Percentiles rank a stretch among this genome's conserved stretches.
phyloP scores from a whole-genome alignment of 176 grass and related monocot species.

The Ananas comosus region DNA sequence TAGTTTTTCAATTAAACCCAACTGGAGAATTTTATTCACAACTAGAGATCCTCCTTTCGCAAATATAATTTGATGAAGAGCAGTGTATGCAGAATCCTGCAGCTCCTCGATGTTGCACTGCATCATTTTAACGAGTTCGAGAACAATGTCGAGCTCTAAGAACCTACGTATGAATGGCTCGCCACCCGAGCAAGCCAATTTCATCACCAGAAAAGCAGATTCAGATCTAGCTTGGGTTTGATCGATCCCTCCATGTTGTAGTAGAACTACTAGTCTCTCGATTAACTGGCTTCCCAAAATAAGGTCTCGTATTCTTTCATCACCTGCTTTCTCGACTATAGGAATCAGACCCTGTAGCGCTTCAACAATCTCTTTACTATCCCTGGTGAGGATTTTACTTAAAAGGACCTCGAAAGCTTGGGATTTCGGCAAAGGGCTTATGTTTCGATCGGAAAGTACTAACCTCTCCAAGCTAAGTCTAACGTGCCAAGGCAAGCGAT shows the following conservation, averaged over 20 bases:
- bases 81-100: constrained; percentile 62
- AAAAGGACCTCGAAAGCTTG: constrained; percentile 46
- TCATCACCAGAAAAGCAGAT: constrained; percentile 60
- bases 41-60: constrained; percentile 52
- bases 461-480: constrained; percentile 65
- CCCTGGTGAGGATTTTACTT: constrained; percentile 40
- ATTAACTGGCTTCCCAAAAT: constrained; percentile 49
- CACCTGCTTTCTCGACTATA: constrained; percentile 56
- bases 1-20: constrained; percentile 41
- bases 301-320: constrained; percentile 48
- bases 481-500: constrained; percentile 70
- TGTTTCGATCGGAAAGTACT: constrained; percentile 42
- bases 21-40: constrained; percentile 35
- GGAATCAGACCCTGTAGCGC: constrained; percentile 63
- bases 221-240: constrained; percentile 42
- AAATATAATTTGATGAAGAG: constrained; percentile 51
- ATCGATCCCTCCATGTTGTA: constrained; percentile 31
- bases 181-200: constrained; percentile 48
- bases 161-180: constrained; percentile 49
- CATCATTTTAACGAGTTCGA: constrained; percentile 47
- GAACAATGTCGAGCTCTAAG: constrained; percentile 56
- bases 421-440: constrained; percentile 29
- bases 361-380: constrained; percentile 47
- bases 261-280: constrained; percentile 41
- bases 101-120: constrained; percentile 50